phyloP scores from a whole-genome alignment of 441 rosid genomes.

The Breynia disticha region DNA sequence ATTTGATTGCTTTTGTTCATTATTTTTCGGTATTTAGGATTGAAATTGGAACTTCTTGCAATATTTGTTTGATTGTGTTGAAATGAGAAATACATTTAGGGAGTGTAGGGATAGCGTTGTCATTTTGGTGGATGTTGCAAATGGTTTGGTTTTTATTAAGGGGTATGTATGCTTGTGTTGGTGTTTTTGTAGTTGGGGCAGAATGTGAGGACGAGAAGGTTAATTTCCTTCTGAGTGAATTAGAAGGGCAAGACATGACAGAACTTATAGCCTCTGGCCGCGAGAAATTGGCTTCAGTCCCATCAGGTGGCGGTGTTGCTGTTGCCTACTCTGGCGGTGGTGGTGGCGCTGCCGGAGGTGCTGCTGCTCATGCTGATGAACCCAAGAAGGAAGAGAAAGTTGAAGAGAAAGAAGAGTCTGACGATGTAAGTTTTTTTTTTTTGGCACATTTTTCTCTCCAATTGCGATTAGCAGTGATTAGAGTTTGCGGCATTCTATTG shows the following conservation, averaged over 20 bases:
- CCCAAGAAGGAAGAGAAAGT: constrained; percentile 75
- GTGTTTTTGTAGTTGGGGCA: constrained; percentile 52
- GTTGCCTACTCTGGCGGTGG: constrained; percentile 30
- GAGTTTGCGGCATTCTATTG: not conserved
- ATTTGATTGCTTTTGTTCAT: not conserved
- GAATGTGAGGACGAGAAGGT: constrained; percentile 64
- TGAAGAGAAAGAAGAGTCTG: constrained; percentile 86
- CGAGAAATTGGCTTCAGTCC: constrained; percentile 86
- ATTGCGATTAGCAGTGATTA: no score
- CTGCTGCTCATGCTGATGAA: constrained; percentile 56
- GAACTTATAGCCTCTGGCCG: constrained; percentile 70
- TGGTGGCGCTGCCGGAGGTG: constrained; percentile 28
- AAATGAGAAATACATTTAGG: no score
- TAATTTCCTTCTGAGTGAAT: constrained; percentile 48
- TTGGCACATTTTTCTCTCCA: no score
- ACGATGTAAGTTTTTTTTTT: constrained; percentile 40
- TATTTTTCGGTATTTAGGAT: not conserved
- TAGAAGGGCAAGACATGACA: constrained; percentile 56
- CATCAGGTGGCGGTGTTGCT: constrained; percentile 63
- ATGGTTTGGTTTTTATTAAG: no score
- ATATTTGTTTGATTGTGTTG: no score
- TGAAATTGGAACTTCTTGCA: no score
- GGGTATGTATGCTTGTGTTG: not conserved
- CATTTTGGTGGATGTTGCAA: not conserved
- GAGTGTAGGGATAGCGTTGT: no score